phyloP scores from a whole-genome alignment of 2,329 filamentous ascomycete genomes.

The Epicoccum sorghinum region DNA sequence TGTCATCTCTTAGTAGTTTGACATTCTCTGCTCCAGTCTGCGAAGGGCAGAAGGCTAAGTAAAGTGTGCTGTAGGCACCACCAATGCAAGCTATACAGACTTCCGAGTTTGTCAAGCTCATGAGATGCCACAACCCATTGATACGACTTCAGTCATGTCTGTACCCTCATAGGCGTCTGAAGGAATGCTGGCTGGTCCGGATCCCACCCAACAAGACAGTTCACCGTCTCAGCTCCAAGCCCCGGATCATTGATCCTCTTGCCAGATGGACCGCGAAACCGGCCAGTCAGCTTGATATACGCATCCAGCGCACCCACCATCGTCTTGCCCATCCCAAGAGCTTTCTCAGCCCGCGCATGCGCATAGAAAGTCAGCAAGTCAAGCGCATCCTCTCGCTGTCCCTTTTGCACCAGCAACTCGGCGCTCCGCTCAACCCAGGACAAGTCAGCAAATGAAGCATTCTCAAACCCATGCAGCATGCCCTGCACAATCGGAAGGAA shows the following conservation, averaged over 20 bases:
- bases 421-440: slow-evolving; percentile 33
- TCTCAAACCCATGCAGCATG: slow-evolving; percentile 38
- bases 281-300: slow-evolving; percentile 33
- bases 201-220: slow-evolving; percentile 38
- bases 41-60: too few relatives aligned
- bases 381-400: slow-evolving; percentile 22
- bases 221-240: slow-evolving; percentile 36
- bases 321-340: slow-evolving; percentile 30
- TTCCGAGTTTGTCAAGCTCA: too few relatives aligned
- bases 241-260: slow-evolving; percentile 36
- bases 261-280: slow-evolving; percentile 27
- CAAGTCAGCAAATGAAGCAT: slow-evolving; percentile 30
- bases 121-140: neutral
- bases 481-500: slow-evolving; percentile 32
- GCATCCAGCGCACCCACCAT: slow-evolving; percentile 33
- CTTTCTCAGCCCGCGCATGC: slow-evolving; percentile 34
- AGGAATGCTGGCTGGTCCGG: slow-evolving; percentile 26
- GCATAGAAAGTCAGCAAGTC: slow-evolving; percentile 35
- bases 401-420: slow-evolving; percentile 22
- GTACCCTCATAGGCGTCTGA: neutral
- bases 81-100: too few relatives aligned
- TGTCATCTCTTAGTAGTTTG: too few relatives aligned
- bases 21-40: neutral
- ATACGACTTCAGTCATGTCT: neutral
- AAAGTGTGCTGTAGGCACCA: too few relatives aligned